Conservation (phyloP, 257 asterid species). For the Capsicum rhomboideum region DNA sequence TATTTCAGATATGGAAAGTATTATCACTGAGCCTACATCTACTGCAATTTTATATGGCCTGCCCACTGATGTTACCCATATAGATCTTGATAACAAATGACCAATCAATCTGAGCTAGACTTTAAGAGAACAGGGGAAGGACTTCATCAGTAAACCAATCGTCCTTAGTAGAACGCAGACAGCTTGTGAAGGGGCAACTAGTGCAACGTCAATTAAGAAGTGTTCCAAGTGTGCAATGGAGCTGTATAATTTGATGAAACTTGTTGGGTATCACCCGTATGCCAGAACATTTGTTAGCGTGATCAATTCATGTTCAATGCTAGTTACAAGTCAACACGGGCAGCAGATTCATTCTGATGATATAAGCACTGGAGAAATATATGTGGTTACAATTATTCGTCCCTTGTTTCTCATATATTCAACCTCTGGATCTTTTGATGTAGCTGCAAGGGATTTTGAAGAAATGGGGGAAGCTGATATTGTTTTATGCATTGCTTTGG, state of each 20-base stretch:
- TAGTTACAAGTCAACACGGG: conserved; percentile 66
- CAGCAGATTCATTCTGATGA: conserved; percentile 79
- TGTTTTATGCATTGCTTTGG: conserved; percentile 66
- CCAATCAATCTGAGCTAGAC: not conserved
- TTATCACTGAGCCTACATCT: too few species aligned
- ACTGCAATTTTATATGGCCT: too few species aligned
- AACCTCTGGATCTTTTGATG: conserved; percentile 65
- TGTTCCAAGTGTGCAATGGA: conserved; percentile 41
- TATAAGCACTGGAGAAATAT: conserved; percentile 46
- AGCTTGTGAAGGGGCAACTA: not conserved
- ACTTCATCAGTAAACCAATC: not conserved
- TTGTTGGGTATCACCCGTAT: conserved; percentile 51
- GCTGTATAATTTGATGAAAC: conserved; percentile 46
- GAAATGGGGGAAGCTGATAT: conserved; percentile 38
- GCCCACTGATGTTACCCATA: too few species aligned
- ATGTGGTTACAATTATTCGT: conserved; percentile 44
- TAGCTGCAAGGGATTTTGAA: conserved; percentile 46
- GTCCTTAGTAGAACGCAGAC: not conserved
- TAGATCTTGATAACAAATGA: not conserved
- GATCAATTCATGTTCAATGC: conserved; percentile 59
- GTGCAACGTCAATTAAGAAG: not conserved
- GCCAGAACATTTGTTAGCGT: conserved; percentile 65
- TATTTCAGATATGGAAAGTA: too few species aligned
- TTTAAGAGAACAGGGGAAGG: not conserved
- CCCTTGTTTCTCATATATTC: conserved; percentile 79